These are phyloP conservation scores for Citropsis articulata DNA, from an alignment of 345 rosid species.

Conservation along the genomic window DNA sequence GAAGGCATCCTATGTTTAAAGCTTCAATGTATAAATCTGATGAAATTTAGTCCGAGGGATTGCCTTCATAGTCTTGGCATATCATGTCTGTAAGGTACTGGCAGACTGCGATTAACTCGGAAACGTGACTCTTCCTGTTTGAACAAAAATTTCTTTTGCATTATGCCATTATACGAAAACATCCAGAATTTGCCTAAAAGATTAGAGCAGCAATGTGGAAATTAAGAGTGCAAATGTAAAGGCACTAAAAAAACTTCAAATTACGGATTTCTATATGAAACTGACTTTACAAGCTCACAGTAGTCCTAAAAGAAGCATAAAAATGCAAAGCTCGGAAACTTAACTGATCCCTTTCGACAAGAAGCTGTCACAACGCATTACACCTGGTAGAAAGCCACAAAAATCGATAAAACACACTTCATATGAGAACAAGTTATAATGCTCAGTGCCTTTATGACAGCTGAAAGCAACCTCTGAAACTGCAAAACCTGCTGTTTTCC, in stretches of 20 bases:
- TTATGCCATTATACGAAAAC: no score
- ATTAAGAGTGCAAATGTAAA: background rate
- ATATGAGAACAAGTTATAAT: constrained; percentile 21
- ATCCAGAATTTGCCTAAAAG: no score
- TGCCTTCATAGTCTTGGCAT: no score
- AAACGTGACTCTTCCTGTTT: no score
- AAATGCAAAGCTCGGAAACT: constrained; percentile 1
- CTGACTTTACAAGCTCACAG: constrained; percentile 12
- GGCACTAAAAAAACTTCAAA: background rate
- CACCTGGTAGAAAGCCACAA: background rate
- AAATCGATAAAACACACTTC: constrained; percentile 29
- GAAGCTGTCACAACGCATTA: background rate
- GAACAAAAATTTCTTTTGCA: no score
- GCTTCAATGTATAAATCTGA: no score
- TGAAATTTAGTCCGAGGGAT: no score
- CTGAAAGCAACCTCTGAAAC: constrained; percentile 27
- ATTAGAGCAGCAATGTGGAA: background rate
- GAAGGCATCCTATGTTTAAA: no score
- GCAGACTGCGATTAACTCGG: no score
- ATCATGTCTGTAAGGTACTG: no score
- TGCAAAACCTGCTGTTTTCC: constrained; percentile 22
- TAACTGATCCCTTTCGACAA: background rate
- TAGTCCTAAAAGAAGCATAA: background rate
- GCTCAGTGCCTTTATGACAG: constrained; percentile 35
- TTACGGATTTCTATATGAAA: background rate